Conservation (phyloP, 371 early-diverging fungal species). For the Vairimorpha ceranae region DNA sequence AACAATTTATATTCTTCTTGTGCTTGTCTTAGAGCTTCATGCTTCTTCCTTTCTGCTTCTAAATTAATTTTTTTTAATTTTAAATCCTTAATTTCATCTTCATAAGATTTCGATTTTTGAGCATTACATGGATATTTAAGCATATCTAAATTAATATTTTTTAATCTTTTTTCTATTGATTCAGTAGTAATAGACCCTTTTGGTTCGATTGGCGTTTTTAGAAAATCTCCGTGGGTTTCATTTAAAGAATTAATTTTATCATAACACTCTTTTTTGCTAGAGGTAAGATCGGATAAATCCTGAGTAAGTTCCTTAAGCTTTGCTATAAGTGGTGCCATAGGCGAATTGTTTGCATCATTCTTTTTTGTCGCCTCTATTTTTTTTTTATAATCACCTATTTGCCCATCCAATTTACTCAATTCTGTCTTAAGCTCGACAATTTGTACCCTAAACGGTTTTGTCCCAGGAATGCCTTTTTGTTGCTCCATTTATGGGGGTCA, state of each 20-base stretch:
- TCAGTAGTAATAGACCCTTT: slow-evolving; percentile 17
- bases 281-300: slow-evolving; percentile 4
- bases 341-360: slow-evolving; percentile 18
- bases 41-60: slow-evolving; percentile 33
- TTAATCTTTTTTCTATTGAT: slow-evolving; percentile 45
- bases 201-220: slow-evolving; percentile 17
- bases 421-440: slow-evolving; percentile 13
- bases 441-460: neutral
- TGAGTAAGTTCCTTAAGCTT: neutral
- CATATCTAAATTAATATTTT: slow-evolving; percentile 46
- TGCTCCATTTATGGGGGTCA: neutral
- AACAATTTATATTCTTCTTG: slow-evolving; percentile 15
- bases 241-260: slow-evolving; percentile 5
- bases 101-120: slow-evolving; percentile 49
- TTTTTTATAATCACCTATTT: slow-evolving; percentile 6
- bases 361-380: slow-evolving; percentile 26
- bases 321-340: slow-evolving; percentile 7
- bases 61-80: slow-evolving; percentile 43
- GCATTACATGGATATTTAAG: slow-evolving; percentile 14
- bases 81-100: slow-evolving; percentile 36
- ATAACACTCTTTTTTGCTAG: slow-evolving; percentile 1
- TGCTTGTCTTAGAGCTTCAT: slow-evolving; percentile 17
- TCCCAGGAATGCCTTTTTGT: slow-evolving; percentile 16
- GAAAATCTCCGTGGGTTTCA: slow-evolving; percentile 24
- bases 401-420: neutral